A percentile compares a stretch with the other conserved stretches of the same genome.
Conservation (phyloP, 73 alveolate species). For the Symbiodinium pilosum region DNA sequence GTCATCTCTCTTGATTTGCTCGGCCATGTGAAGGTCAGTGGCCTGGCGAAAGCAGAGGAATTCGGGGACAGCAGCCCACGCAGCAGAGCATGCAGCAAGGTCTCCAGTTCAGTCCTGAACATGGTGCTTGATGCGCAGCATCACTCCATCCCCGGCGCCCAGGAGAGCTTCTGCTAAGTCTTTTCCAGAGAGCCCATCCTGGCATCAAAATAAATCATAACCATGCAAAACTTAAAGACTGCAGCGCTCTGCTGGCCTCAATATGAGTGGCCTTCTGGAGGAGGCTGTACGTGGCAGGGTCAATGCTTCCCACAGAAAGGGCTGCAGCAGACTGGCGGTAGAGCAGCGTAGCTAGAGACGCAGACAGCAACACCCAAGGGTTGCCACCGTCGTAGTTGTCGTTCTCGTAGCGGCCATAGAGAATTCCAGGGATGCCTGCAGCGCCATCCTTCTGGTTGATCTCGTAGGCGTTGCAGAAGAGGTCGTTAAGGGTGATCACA, state of each 20-base stretch:
- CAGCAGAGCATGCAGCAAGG: too few species aligned
- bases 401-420: conserved; percentile 62
- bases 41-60: too few species aligned
- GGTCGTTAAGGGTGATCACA: conserved; percentile 13
- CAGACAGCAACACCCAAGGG: conserved; percentile 69
- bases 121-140: conserved; percentile 32
- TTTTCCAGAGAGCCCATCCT: neutral
- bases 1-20: conserved; percentile 27
- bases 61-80: too few species aligned
- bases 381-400: conserved; percentile 80
- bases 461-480: conserved; percentile 31
- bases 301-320: neutral
- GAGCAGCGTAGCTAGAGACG: conserved; percentile 47
- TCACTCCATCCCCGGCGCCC: conserved; percentile 43
- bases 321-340: conserved; percentile 5
- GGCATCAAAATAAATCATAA: neutral
- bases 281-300: neutral
- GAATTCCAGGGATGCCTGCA: conserved; percentile 55
- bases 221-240: neutral
- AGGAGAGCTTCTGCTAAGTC: neutral
- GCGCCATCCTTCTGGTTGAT: conserved; percentile 54
- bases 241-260: too few species aligned
- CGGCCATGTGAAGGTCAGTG: neutral
- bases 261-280: neutral
- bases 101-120: too few species aligned